phyloP scores from a whole-genome alignment of 345 rosid species.

The Rhodamnia rubescens region DNA sequence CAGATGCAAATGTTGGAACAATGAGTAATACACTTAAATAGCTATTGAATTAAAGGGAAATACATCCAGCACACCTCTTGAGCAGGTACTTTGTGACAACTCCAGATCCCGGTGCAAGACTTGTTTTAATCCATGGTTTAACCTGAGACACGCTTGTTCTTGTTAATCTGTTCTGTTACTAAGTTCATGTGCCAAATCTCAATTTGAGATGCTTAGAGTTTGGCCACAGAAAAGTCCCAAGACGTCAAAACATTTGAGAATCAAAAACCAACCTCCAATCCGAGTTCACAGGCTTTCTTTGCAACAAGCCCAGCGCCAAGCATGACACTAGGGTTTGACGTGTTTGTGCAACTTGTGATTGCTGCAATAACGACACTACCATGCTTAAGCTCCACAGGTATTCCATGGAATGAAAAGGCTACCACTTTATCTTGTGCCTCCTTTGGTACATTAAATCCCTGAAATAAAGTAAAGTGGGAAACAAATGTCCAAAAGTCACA shows the following conservation, averaged over 20 bases:
- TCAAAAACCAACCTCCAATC: conserved; percentile 42
- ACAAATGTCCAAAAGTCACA: background rate
- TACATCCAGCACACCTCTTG: conserved; percentile 29
- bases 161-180: background rate
- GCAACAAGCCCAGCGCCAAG: conserved; percentile 77
- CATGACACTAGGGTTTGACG: conserved; percentile 83
- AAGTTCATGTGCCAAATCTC: background rate
- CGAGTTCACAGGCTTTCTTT: conserved; percentile 62
- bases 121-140: conserved; percentile 84
- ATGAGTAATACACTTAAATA: background rate
- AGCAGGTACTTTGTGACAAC: conserved; percentile 63
- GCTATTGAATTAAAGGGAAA: background rate
- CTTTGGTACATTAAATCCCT: conserved; percentile 76
- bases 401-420: conserved; percentile 45
- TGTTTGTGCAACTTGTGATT: conserved; percentile 74
- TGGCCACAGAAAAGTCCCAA: background rate
- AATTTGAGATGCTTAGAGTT: background rate
- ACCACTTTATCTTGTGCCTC: conserved; percentile 43
- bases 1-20: background rate
- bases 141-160: conserved; percentile 30
- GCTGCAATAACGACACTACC: conserved; percentile 81
- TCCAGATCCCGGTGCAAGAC: conserved; percentile 80
- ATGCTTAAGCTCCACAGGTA: conserved; percentile 60
- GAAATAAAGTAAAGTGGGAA: background rate
- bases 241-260: background rate